Conservation (phyloP, 1,284 basidiomycete species). For the Leccinum variabile region DNA sequence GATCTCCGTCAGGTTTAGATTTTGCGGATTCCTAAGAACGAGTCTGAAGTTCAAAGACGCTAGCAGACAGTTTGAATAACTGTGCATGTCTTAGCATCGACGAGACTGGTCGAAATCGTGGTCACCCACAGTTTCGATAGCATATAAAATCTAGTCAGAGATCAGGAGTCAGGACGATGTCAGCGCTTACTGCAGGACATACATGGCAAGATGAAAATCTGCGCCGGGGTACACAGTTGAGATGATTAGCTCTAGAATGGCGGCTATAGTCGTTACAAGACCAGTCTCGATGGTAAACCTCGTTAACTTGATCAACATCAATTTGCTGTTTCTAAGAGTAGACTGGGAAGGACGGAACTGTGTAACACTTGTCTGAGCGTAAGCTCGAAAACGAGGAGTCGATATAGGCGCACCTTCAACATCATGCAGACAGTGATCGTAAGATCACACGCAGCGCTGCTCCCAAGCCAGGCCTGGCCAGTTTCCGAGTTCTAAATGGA, state of each 20-base stretch:
- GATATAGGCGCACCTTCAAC: neutral
- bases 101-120: too few species aligned
- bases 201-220: constrained; percentile 13
- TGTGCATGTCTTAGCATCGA: neutral
- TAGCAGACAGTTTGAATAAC: constrained; percentile 19
- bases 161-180: neutral
- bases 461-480: neutral
- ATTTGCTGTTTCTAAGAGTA: neutral
- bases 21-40: neutral
- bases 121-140: constrained; percentile 17
- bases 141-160: constrained; percentile 7
- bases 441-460: too few species aligned
- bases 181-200: neutral
- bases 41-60: constrained; percentile 13
- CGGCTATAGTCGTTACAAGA: neutral
- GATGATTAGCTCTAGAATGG: neutral
- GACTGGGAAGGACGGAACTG: neutral
- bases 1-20: neutral
- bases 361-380: neutral
- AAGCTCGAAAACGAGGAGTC: neutral
- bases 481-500: neutral
- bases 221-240: neutral
- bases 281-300: neutral
- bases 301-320: neutral
- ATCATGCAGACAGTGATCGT: neutral